Base-by-base conservation (phyloP, 78 protist genomes). In the Pigoraptor vietnamica region DNA sequence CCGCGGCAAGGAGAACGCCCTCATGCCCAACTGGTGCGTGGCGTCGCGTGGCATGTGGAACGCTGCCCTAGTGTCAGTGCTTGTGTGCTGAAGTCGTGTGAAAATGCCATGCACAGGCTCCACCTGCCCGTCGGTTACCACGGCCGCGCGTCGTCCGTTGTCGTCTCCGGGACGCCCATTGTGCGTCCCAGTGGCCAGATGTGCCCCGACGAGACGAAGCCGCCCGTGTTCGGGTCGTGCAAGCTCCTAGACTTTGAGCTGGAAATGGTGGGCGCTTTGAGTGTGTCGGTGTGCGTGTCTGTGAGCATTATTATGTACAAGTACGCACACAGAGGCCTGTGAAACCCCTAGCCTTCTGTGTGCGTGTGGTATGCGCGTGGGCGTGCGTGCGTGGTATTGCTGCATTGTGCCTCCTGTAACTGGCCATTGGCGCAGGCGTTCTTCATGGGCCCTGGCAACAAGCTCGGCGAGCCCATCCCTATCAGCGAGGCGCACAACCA, bases 101-200 rank as follows among this genome's bases (percentile, higher is more conserved):
- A n/a, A n/a, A n/a, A n/a, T n/a, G n/a, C n/a, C n/a, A n/a, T n/a
- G n/a, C n/a, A n/a, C 87, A 67, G 86, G 84, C 91, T 93, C 39
- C 98, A 95, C 87, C 35, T 98, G 23, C 99, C 99, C 81, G 97
- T 98, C 81, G 98, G 98, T 34, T 98, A 98, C 94, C 99, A 98
- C 93, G 99, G 98, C 82, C 96, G 98, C 82, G 94, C 98, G 0
- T 96, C 98, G 36, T 90, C 97, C 1, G 92, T 98, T 29, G 97
- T 96, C 34, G 96, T 96, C 86, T 86, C 95, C 23, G 98, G 97
- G 83, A 93, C 97, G 37, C 90, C 90, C 35, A 21, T 97, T n/a
- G 32, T 29, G 34, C 94, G 99, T n/a, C 99, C 99, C 39, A 37
- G 93, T 10, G 99, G 98, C 37, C 99, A 98, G 93, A 48, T 86